These are phyloP conservation scores for Hemisphaericaspora subhashii DNA, from an alignment of 1,139 yeast species.

Conservation along the genomic window DNA sequence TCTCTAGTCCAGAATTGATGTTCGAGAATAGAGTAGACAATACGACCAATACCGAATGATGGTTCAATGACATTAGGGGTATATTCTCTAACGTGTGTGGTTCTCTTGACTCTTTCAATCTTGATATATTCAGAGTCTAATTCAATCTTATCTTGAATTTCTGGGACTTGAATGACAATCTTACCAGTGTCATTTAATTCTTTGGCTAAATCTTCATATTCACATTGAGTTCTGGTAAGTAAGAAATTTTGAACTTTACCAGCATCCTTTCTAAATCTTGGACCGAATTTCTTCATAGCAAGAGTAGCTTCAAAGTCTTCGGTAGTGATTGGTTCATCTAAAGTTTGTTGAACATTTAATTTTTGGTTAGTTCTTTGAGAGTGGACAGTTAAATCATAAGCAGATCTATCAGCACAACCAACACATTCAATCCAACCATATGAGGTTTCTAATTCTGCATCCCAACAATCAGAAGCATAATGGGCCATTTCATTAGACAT, in stretches of 20 bases:
- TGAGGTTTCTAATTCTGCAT: constrained; percentile 92
- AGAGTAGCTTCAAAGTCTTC: constrained; percentile 82
- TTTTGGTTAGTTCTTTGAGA: constrained; percentile 93
- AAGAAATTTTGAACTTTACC: constrained; percentile 87
- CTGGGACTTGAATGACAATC: constrained; percentile 62
- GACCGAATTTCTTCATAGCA: constrained; percentile 95
- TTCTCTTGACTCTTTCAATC: constrained; percentile 75
- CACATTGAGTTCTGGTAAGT: constrained; percentile 75
- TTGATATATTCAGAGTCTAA: constrained; percentile 69
- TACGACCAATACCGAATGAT: constrained; percentile 98
- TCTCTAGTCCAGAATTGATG: constrained; percentile 96
- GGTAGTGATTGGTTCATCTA: constrained; percentile 79
- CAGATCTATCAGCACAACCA: constrained; percentile 99
- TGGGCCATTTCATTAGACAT: constrained; percentile 99
- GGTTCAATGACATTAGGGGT: constrained; percentile 99
- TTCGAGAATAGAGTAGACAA: constrained; percentile 88
- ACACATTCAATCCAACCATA: constrained; percentile 99
- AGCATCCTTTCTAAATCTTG: constrained; percentile 95
- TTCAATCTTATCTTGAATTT: constrained; percentile 62
- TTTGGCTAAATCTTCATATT: constrained; percentile 71
- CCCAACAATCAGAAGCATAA: constrained; percentile 99
- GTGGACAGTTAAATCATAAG: constrained; percentile 95
- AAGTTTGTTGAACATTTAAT: constrained; percentile 87
- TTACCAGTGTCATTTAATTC: constrained; percentile 66
- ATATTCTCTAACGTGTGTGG: constrained; percentile 91